Base-by-base conservation (phyloP, 768 basidiomycete species). In the Pluteus cervinus region DNA sequence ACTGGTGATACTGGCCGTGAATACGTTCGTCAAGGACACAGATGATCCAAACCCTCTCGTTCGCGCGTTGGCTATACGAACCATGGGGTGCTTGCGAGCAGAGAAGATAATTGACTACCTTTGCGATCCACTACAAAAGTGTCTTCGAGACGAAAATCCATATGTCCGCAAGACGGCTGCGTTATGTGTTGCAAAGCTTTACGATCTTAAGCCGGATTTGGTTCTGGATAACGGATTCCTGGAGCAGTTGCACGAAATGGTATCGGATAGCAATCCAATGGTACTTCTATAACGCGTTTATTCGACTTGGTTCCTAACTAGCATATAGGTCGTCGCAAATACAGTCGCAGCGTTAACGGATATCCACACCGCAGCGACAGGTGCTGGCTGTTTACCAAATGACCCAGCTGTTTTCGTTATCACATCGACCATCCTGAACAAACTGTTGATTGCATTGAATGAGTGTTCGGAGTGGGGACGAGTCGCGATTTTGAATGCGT, bases 101-200 rank as follows among this genome's bases (percentile, higher is more conserved):
- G 96, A 98, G 60, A 98, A 97, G 77, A 98, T 97, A 57, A 89
- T 97, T 60, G 93, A 97, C 65, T 99, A 98, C 61, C 77, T 99
- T n/a, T 90, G 84, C 50, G 87, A 92, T 57, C 94, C 96, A 0
- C 67, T 99, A 3, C 86, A 90, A 49, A 88, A 90, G 52, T 89
- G 87, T 50, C 69, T 98, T 18, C 76, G 79, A 29, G 96, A 98
- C 62, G 93, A 97, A 49, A 96, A 96, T 51, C 94, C 96, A 1
- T 99, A 99, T 57, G 96, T 98, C 21, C 81, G 94, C 49, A 99
- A 98, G 70, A 98, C 94, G 5, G 96, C 93, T 1, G 93, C 92
- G 7, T 65, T 99, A 7, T 96, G 94, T 42, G 94, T 99, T 15
- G 93, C 93, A 41, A 99, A 99, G 58, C 68, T 97, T 35, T 99